Evolutionary conservation across 768 basidiomycete species (phyloP).

Genomic region (Tylopilus sp.): DNA sequence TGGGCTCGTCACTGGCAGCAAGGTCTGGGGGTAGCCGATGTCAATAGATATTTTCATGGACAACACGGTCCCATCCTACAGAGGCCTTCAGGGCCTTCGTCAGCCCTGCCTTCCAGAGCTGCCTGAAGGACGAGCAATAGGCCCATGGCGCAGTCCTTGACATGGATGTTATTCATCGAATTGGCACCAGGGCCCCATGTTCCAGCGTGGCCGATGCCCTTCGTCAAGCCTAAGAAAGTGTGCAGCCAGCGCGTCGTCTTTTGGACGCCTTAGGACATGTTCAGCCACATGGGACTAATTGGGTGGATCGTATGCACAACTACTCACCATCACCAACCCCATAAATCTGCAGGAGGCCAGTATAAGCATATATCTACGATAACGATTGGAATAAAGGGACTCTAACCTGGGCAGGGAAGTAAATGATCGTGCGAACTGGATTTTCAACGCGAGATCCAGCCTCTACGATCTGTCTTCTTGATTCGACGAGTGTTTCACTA

Average conservation of each 20-base stretch:
- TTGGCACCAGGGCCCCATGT: slow-evolving; percentile 43
- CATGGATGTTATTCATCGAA: slow-evolving; percentile 36
- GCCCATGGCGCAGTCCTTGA: slow-evolving; percentile 38
- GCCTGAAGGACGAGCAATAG: slow-evolving; percentile 37
- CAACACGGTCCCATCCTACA: slow-evolving; percentile 28
- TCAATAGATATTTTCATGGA: neutral
- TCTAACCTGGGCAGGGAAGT: slow-evolving; percentile 35
- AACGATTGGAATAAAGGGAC: neutral
- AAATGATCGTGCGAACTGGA: slow-evolving; percentile 42
- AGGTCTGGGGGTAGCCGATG: slow-evolving; percentile 31
- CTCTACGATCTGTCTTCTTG: slow-evolving; percentile 30
- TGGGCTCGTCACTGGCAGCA: slow-evolving; percentile 26
- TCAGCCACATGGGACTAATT: neutral
- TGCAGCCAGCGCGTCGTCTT: slow-evolving; percentile 37
- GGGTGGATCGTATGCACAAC: neutral
- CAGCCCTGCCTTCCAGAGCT: slow-evolving; percentile 39
- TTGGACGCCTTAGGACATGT: slow-evolving; percentile 28
- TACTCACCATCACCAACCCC: slow-evolving; percentile 38
- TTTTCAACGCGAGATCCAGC: slow-evolving; percentile 39
- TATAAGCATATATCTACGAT: neutral
- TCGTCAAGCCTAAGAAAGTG: slow-evolving; percentile 33
- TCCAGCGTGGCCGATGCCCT: slow-evolving; percentile 34
- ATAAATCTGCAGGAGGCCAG: slow-evolving; percentile 35
- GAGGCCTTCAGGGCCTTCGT: slow-evolving; percentile 40
- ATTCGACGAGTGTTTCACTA: neutral